Base-by-base conservation (phyloP, 1,139 yeast genomes). In the Scheffersomyces lignicola region DNA sequence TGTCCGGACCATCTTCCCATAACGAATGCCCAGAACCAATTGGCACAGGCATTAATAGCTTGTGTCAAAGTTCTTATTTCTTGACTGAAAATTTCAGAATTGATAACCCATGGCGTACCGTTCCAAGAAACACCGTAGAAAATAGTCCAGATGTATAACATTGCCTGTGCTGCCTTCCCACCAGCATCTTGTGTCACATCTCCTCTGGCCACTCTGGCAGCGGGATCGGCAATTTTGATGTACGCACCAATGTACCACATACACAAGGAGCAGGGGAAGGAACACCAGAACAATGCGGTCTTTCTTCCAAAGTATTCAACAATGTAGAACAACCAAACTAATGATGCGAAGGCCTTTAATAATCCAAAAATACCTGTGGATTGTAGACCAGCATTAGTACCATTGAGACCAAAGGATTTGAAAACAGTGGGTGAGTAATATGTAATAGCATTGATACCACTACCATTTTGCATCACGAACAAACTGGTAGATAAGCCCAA, bases 351-450 rank as follows among this genome's bases (percentile, higher is more conserved):
- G 7, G 72, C 69, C 44, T 76, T 76, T 28, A 73, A 58, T 21
- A 76, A 58, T 24, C 83, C 80, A 52, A 78, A 78, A 31, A 78
- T 65, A 39, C 83, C 83, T 3, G 84, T 79, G 10, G 81, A 72
- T 31, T 75, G 60, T 31, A 78, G 60, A 1, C 78, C 68, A 2
- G 80, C 68, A 33, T 55, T 53, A 4, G 58, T 38, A 1, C 64
- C 63, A 30, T 37, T 46, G 2, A 61, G 52, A 10, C 68, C 68
- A 26, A 62, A 48, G 3, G 64, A 57, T 35, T 56, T 52, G 42
- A 62, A 57, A 29, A 62, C 56, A 0, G 62, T 50, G 2, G 63
- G 63, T 5, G 66, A 60, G 37, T 62, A 62, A 36, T 62, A 60
- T 4, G 60, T 58, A 29, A 62, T 52, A 16, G 67, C 66, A 40